Conservation (phyloP, 768 basidiomycete species). For the Phanerodontia chrysosporium region DNA sequence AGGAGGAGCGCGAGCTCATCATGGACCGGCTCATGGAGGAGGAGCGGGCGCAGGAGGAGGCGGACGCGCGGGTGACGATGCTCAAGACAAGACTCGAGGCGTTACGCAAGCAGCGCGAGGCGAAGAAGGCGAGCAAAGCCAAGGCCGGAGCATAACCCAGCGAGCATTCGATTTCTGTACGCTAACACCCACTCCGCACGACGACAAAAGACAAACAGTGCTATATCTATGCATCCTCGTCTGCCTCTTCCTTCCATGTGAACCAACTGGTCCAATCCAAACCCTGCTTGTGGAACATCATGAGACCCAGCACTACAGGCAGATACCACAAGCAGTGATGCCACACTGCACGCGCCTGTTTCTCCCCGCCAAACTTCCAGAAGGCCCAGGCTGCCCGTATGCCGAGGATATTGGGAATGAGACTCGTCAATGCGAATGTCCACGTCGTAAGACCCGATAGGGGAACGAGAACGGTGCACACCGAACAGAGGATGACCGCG, state of each 20-base stretch:
- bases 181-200: not conserved
- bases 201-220: not conserved
- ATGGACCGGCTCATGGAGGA: constrained; percentile 84
- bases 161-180: not conserved
- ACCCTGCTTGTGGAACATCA: constrained; percentile 94
- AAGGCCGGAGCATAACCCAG: constrained; percentile 4
- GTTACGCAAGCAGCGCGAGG: constrained; percentile 44
- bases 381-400: constrained; percentile 69
- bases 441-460: constrained; percentile 92
- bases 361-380: constrained; percentile 67
- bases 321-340: constrained; percentile 86
- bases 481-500: constrained; percentile 66
- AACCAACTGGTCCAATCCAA: constrained; percentile 72
- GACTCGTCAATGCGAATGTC: constrained; percentile 74
- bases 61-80: constrained; percentile 65
- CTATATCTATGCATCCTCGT: not conserved
- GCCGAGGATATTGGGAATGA: constrained; percentile 73
- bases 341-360: constrained; percentile 74
- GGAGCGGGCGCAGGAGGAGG: constrained; percentile 84
- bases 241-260: constrained; percentile 25
- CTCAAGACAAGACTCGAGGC: constrained; percentile 66
- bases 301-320: constrained; percentile 82
- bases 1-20: constrained; percentile 76
- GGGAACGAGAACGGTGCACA: constrained; percentile 79
- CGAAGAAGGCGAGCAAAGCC: constrained; percentile 23